These are phyloP conservation scores for Inga leiocalycina DNA, from an alignment of 306 rosid genomes.

Conservation along the genomic window DNA sequence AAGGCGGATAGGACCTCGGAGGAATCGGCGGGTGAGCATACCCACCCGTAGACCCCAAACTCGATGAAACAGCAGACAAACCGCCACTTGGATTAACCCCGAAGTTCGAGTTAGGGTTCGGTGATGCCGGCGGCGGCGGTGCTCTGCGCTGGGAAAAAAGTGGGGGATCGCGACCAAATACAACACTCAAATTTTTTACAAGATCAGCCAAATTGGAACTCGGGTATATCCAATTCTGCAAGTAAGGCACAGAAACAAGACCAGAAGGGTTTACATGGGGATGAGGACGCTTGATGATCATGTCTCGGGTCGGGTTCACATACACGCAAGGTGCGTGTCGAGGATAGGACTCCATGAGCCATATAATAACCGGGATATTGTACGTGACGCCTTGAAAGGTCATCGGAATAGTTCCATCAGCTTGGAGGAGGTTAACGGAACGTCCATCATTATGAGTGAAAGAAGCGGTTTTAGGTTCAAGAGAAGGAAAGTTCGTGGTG, in stretches of 20 bases:
- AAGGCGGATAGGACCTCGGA: conserved; percentile 71
- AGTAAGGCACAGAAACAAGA: conserved; percentile 58
- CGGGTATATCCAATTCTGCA: conserved; percentile 64
- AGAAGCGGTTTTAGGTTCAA: conserved; percentile 82
- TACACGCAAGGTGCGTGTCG: conserved; percentile 86
- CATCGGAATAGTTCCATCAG: conserved; percentile 89
- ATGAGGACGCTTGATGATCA: conserved; percentile 92
- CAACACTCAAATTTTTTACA: conserved; percentile 42
- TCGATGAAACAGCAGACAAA: conserved; percentile 26
- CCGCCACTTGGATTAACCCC: conserved; percentile 16
- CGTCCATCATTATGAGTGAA: conserved; percentile 97
- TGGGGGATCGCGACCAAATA: conserved; percentile 62
- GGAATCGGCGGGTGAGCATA: conserved; percentile 56
- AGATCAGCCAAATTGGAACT: conserved; percentile 64
- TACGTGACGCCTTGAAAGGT: conserved; percentile 71
- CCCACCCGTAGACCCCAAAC: conserved; percentile 39
- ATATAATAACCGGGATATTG: conserved; percentile 85
- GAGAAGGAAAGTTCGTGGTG: conserved; percentile 60
- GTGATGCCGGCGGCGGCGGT: conserved; percentile 31
- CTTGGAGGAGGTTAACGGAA: conserved; percentile 86
- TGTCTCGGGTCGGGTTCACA: conserved; percentile 92
- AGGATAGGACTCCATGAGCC: conserved; percentile 97
- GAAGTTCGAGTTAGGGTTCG: conserved; percentile 19
- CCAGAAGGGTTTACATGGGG: conserved; percentile 84
- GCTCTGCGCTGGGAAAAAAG: conserved; percentile 63